Evolutionary conservation across 2,329 filamentous ascomycete genomes (phyloP), one percentile per base, ranked within the genome.

Genomic region (Colletotrichum caudatum): DNA sequence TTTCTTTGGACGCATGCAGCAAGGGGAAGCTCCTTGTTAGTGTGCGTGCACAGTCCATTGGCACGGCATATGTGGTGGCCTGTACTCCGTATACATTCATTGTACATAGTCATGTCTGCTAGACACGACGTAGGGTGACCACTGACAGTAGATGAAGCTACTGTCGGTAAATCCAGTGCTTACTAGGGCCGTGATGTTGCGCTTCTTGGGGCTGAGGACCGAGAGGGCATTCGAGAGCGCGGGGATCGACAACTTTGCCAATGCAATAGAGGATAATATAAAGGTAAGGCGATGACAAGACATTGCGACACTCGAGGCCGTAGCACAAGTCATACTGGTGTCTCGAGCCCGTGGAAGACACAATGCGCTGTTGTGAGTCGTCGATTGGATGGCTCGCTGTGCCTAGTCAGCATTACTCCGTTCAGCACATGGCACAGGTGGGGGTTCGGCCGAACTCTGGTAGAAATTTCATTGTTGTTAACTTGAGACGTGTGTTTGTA

Each of bases 41-140:
- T 39, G 51, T 39, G 39, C 41, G 65, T 67, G 66, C 69, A 69
- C 65, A 60, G 69, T 69, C 65, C 37, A 72, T 64, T 68, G 60
- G 48, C 46, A 64, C 59, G 65, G 69, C 53, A 72, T 48, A 72
- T 72, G 37, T 68, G 35, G 57, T 46, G 39, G 48, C n/a, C 50
- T 51, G 33, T 37, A 26, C n/a, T n/a, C n/a, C n/a, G n/a, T n/a
- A n/a, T n/a, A n/a, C n/a, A n/a, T n/a, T n/a, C n/a, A n/a, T n/a
- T n/a, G n/a, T 26, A 50, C 11, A 35, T 16, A 59, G 33, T 18
- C 44, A 35, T 64, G 23, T 48, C 46, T 9, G 12, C 20, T 23
- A n/a, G 46, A 12, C 20, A 12, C 46, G n/a, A 48, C 20, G 46
- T 5, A 4, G 9, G 20, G n/a, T 48, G 46, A 48, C 20, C 14